Percentiles rank a stretch among this genome's conserved stretches.
Conservation (phyloP, 208 protist species). For the Wallacemonas rigidus region DNA sequence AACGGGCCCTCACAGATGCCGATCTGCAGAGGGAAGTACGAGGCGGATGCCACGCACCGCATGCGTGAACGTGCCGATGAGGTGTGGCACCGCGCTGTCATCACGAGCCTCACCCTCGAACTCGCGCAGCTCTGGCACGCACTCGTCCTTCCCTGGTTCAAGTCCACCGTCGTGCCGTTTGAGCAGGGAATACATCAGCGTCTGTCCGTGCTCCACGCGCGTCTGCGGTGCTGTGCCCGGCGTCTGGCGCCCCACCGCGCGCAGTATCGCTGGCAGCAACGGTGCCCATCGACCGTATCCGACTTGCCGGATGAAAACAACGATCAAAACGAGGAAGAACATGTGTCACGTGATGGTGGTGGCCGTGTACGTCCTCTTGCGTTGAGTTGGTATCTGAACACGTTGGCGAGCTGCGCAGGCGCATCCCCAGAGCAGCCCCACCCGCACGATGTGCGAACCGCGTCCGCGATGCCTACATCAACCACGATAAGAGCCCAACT, state of each 20-base stretch:
- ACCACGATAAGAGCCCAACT: not conserved
- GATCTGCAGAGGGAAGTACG: too few species aligned
- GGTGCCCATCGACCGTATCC: not conserved
- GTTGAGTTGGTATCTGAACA: not conserved
- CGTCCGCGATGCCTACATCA: too few species aligned
- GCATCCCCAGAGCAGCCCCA: too few species aligned
- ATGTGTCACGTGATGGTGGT: too few species aligned
- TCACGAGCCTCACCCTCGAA: conserved; percentile 29
- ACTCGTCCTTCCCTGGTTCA: conserved; percentile 39
- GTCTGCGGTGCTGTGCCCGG: conserved; percentile 14
- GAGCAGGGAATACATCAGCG: conserved; percentile 1
- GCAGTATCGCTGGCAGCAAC: conserved; percentile 21
- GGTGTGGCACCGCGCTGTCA: not conserved
- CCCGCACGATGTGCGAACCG: too few species aligned
- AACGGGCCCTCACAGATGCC: too few species aligned
- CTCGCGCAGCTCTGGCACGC: conserved; percentile 32
- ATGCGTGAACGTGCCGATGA: not conserved
- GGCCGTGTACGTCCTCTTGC: not conserved
- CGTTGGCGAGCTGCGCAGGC: not conserved
- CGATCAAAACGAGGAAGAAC: too few species aligned
- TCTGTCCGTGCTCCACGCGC: conserved; percentile 10
- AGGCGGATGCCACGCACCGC: not conserved
- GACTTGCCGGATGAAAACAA: too few species aligned
- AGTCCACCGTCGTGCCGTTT: conserved; percentile 24
- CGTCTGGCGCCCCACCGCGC: conserved; percentile 24